Conservation (phyloP, 306 rosid genomes). For the Prosopis cineraria region DNA sequence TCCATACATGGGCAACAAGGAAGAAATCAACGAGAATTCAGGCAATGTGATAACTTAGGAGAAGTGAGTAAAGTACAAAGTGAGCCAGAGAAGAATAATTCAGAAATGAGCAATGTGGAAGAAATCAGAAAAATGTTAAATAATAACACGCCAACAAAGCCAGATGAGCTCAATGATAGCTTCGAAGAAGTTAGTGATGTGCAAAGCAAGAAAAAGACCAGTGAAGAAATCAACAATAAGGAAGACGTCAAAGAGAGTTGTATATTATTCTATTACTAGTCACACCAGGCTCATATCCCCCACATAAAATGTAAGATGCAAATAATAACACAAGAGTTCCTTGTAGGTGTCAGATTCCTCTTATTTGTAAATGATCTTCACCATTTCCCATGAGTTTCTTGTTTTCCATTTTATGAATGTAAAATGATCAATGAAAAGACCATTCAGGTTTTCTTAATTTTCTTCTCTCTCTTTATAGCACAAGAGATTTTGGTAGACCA, state of each 20-base stretch:
- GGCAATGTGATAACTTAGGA: background rate
- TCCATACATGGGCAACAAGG: background rate
- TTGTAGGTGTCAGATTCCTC: conserved; percentile 1
- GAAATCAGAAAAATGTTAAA: background rate
- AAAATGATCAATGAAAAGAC: background rate
- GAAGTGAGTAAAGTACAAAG: background rate
- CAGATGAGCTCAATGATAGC: background rate
- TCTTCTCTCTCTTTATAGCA: background rate
- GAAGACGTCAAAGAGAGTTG: conserved; percentile 28
- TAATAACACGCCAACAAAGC: background rate
- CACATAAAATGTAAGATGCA: conserved; percentile 1
- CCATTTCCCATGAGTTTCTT: background rate
- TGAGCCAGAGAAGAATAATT: background rate
- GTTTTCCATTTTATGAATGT: background rate
- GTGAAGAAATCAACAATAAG: background rate
- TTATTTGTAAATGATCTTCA: conserved; percentile 8
- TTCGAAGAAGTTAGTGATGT: background rate
- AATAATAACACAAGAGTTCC: conserved; percentile 4
- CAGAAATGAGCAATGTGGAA: background rate
- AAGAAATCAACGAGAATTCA: background rate
- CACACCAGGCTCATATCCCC: conserved; percentile 1
- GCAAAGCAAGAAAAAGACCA: conserved; percentile 13
- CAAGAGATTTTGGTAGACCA: background rate
- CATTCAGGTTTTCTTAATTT: background rate
- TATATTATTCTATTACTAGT: conserved; percentile 20